Percentiles rank a stretch among this genome's conserved stretches.
These are phyloP conservation scores for Alternaria triticina DNA, from an alignment of 2,329 filamentous ascomycete genomes.

Conservation along the genomic window DNA sequence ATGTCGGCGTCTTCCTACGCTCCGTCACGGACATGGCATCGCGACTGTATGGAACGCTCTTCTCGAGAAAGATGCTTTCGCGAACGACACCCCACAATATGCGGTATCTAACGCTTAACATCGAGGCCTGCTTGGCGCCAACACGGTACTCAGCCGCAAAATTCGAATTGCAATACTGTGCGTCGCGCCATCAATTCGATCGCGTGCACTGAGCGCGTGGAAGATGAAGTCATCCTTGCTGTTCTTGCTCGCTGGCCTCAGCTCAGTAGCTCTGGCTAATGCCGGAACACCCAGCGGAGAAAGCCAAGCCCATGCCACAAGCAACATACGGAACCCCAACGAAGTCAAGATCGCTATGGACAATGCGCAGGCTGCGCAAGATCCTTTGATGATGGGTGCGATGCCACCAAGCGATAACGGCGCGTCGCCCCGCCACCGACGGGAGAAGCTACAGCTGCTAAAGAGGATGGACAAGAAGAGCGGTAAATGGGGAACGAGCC, in stretches of 20 bases:
- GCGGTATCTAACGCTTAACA: not conserved
- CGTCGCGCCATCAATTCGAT: not conserved
- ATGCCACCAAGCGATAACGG: slow-evolving; percentile 7
- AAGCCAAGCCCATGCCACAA: not conserved
- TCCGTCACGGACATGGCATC: no score
- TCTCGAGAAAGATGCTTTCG: not conserved
- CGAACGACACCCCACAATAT: not conserved
- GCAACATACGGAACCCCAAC: no score
- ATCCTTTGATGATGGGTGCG: slow-evolving; percentile 12
- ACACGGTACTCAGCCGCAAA: slow-evolving; percentile 25
- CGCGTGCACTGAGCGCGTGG: not conserved
- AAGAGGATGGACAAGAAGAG: slow-evolving; percentile 24
- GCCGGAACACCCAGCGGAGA: not conserved
- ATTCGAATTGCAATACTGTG: not conserved
- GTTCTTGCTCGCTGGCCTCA: not conserved
- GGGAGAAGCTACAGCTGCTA: slow-evolving; percentile 27
- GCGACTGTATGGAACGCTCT: not conserved
- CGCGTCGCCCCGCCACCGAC: slow-evolving; percentile 20
- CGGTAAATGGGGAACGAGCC: slow-evolving; percentile 24
- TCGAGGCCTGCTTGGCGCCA: slow-evolving; percentile 24
- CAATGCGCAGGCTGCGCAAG: slow-evolving; percentile 2
- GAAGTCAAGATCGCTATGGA: not conserved
- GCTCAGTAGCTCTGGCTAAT: not conserved
- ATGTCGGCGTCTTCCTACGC: not conserved
- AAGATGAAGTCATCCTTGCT: not conserved